Base-by-base conservation (phyloP, 345 rosid genomes). In the Camelina hispida region DNA sequence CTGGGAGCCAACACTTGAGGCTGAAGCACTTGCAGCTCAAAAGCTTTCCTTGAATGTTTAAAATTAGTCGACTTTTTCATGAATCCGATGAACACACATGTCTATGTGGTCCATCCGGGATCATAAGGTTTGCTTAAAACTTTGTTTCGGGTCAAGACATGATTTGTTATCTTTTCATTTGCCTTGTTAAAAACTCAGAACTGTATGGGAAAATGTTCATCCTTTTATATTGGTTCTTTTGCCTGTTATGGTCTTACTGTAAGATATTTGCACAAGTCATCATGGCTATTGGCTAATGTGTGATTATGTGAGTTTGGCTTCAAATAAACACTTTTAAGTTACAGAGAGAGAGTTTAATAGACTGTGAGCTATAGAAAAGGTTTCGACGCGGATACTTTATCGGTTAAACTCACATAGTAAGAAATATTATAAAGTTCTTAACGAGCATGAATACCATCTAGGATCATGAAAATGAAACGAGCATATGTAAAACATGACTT, bases 21-120 rank as follows among this genome's bases (percentile, higher is more conserved):
- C 85, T 42, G 95, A 87, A 81, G 93, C 92, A 61, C 90, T 91
- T 44, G 95, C 96, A 48, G 90, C 95, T 68, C 89, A 90, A 83
- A 91, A 94, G 89, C 68, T 88, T 66, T 62, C 90, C 42, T 57
- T 91, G 81, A 88, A 88, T 13, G 96, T 89, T 34, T 89, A 75
- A 81, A 74, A 76, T 62, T 55, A 44, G 57, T 69, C 38, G 6
- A 66, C 14, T 43, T 52, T 66, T 13, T 67, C 52, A 48, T 58
- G 53, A 74, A 40, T 66, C 62, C 20, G 28, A 34, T 54, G 59
- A 70, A 63, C 30, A 55, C 34, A 11, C 22, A 15, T 43, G 58
- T 53, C 63, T 35, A 12, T 35, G 58, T 69, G 64, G 47, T 70
- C 76, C 17, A 47, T 7, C 16, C 10, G 0, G 57, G 75, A 62